phyloP scores from a whole-genome alignment of 2,329 filamentous ascomycete species.

The Calonectria hawksworthii region DNA sequence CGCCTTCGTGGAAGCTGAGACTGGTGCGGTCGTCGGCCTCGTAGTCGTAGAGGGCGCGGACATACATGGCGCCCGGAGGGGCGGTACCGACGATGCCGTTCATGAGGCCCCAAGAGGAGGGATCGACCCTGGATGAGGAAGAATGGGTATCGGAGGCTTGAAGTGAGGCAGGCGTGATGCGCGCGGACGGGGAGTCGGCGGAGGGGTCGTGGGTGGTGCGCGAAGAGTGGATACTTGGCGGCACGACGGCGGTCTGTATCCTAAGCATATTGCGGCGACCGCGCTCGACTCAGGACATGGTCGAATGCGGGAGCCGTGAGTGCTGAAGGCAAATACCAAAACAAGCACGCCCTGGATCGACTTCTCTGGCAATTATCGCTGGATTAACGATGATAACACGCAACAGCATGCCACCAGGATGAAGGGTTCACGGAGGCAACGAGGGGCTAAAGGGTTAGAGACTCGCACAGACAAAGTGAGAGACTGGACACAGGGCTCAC shows the following conservation, averaged over 20 bases:
- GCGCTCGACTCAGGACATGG: slow-evolving; percentile 53
- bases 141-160: slow-evolving; percentile 42
- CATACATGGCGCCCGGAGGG: slow-evolving; percentile 82
- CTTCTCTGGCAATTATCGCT: slow-evolving; percentile 16
- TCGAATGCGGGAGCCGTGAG: slow-evolving; percentile 47
- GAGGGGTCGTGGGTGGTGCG: slow-evolving; percentile 48
- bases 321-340: slow-evolving; percentile 44
- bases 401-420: slow-evolving; percentile 38
- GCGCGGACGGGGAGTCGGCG: slow-evolving; percentile 46
- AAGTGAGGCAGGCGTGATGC: slow-evolving; percentile 44
- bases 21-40: slow-evolving; percentile 97
- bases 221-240: slow-evolving; percentile 50
- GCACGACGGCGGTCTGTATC: slow-evolving; percentile 50
- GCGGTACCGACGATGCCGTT: slow-evolving; percentile 73
- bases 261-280: slow-evolving; percentile 49
- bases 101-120: slow-evolving; percentile 59
- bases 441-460: slow-evolving; percentile 32
- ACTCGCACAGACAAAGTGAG: slow-evolving; percentile 33
- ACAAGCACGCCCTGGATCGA: slow-evolving; percentile 8
- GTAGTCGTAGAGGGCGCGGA: slow-evolving; percentile 97
- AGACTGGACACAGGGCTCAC: slow-evolving; percentile 18
- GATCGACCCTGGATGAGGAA: slow-evolving; percentile 44
- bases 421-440: slow-evolving; percentile 30
- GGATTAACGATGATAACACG: slow-evolving; percentile 32
- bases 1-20: slow-evolving; percentile 95